Base-by-base conservation (phyloP, 2,329 filamentous ascomycete species). In the Penicillium sp. region DNA sequence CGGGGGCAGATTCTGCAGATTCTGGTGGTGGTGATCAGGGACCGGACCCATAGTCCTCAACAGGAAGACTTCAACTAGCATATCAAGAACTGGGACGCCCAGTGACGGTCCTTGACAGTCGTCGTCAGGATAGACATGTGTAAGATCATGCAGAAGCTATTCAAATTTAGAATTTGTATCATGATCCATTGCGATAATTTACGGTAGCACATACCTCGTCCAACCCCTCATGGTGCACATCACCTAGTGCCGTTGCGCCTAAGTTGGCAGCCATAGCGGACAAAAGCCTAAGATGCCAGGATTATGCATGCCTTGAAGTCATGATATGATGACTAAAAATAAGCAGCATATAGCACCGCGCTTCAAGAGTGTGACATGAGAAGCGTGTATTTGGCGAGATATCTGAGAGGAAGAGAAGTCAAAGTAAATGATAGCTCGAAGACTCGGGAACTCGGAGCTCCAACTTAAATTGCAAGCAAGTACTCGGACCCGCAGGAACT, bases 171-270 rank as follows among this genome's bases (percentile, higher is more conserved):
- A 12, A 41, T 18, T 26, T 6, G 35, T n/a, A 8, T n/a, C 25
- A 50, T 22, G 20, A 11, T 41, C 29, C 27, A 22, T 46, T 26
- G n/a, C 3, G 25, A 8, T 45, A 35, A 20, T 25, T 6, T 20
- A 1, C 12, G 18, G 42, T 29, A 22, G 6, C 4, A 70, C 70
- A 61, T 63, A 84, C 82, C 75, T 83, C 76, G 59, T 80, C 75
- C 53, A 84, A 68, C 49, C 72, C 69, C 61, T 79, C 74, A 62
- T 80, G 77, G 56, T 78, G 73, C 51, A 83, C 75, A 62, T 82
- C 79, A 45, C 66, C 72, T 54, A 86, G 71, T 68, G 86, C 72
- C 64, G 73, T 79, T 66, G 76, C 78, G 43, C 84, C 84, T 59
- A 84, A 73, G 53, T 58, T 66, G 44, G 69, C 69, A 51, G 71